Evolutionary conservation across 2,329 filamentous ascomycete genomes (phyloP), one percentile per base, ranked within the genome.

Genomic region (Furcasterigmium sp.): DNA sequence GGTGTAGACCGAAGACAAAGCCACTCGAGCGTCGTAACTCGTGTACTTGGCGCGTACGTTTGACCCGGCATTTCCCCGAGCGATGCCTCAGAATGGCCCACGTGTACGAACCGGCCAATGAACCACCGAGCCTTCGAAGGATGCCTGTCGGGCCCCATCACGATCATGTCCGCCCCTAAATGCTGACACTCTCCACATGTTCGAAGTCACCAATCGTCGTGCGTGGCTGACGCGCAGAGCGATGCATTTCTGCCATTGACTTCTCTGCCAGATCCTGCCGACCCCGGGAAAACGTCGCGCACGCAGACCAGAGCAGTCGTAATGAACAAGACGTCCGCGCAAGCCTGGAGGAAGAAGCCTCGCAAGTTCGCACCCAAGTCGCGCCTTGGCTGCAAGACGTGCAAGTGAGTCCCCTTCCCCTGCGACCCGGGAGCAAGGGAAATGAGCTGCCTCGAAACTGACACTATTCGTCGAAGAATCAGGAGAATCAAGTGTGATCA

Each of bases 351-450:
- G 51, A 65, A 48, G 47, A 60, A 52, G 43, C 61, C 64, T 50
- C 58, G 62, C 36, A 60, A 57, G 32, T 65, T 59, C 26, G 60
- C 64, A 42, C 60, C 62, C 48, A 67, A 65, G 53, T 66, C 62
- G 48, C 60, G 56, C 52, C 51, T 60, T 13, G 63, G 62, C 38
- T 67, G 62, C 50, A 64, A 61, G 50, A 66, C 63, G 34, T 66
- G 63, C 62, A 66, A 67, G 63, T 66, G 44, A 60, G 62, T 56
- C 38, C 49, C 44, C 41, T 40, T 42, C 46, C 39, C 14, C 15
- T 39, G 15, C 14, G 19, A 39, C 15, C 5, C 37, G 44, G 37
- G 38, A 37, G 36, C 43, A 23, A 23, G 30, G 45, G 44, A 25
- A 44, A 48, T 8, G 39, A 4, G 43, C 23, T 44, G 25, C 30